Percentiles rank a stretch among this genome's conserved stretches.
phyloP scores from a whole-genome alignment of 345 rosid genomes.

The Salix exigua region DNA sequence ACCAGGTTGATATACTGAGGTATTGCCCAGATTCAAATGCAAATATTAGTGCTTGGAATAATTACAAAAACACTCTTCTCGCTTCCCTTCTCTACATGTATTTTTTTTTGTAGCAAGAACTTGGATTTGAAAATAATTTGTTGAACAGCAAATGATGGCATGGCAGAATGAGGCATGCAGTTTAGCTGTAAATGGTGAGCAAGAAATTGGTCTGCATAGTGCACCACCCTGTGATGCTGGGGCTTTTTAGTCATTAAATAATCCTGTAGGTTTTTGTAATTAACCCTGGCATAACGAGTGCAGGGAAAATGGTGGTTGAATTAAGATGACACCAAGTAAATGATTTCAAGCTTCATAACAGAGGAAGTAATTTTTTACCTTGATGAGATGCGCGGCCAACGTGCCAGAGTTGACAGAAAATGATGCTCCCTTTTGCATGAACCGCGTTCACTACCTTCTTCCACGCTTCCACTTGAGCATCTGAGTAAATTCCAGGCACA shows the following conservation, averaged over 20 bases:
- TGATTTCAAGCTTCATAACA: neutral
- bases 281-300: too few species aligned
- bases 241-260: too few species aligned
- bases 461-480: constrained; percentile 87
- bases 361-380: constrained; percentile 21
- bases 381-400: constrained; percentile 87
- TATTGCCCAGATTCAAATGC: neutral
- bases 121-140: too few species aligned
- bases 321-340: neutral
- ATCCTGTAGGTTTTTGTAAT: too few species aligned
- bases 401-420: constrained; percentile 91
- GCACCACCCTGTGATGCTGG: too few species aligned
- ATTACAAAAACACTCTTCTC: too few species aligned
- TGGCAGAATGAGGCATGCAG: too few species aligned
- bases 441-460: constrained; percentile 66
- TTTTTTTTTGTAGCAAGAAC: too few species aligned
- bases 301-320: neutral
- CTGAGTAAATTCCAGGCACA: constrained; percentile 79
- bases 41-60: neutral
- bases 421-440: constrained; percentile 71
- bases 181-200: too few species aligned
- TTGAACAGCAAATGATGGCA: too few species aligned
- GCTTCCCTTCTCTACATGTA: too few species aligned
- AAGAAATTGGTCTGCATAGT: too few species aligned
- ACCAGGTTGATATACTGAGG: constrained; percentile 69